Evolutionary conservation across 2,329 filamentous ascomycete species (phyloP).

Genomic region (Penicillium palitans): DNA sequence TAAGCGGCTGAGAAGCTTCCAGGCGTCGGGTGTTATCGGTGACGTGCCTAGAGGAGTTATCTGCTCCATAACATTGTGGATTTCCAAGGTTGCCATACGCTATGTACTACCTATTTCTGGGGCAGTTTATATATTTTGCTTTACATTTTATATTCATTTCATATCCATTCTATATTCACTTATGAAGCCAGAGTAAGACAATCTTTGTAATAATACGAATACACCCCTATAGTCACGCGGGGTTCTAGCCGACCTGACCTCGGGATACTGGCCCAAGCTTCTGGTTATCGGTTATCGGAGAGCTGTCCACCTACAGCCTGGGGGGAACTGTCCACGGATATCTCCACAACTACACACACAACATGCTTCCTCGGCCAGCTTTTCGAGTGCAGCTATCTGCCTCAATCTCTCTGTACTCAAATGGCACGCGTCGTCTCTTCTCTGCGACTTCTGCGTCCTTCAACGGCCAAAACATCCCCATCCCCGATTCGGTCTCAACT

Average conservation of each 20-base stretch:
- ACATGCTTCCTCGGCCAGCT: conserved; percentile 27
- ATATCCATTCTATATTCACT: no score
- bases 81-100: neutral
- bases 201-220: neutral
- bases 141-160: no score
- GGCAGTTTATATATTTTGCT: neutral
- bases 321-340: neutral
- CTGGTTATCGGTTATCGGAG: conserved; percentile 6
- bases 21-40: conserved; percentile 23
- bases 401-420: conserved; percentile 10
- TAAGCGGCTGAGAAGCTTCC: conserved; percentile 13
- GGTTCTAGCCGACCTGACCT: conserved; percentile 15
- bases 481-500: conserved; percentile 21
- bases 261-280: conserved; percentile 20
- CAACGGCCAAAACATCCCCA: conserved; percentile 11
- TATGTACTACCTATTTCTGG: neutral
- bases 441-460: conserved; percentile 21
- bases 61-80: no score
- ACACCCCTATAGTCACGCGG: conserved; percentile 10
- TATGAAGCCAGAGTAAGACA: neutral
- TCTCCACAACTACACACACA: conserved; percentile 14
- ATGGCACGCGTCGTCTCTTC: conserved; percentile 17
- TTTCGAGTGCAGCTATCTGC: conserved; percentile 23
- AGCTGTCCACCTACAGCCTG: neutral
- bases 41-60: conserved; percentile 17